These are phyloP conservation scores for Porphyrellus cyaneotinctus DNA, from an alignment of 768 basidiomycete species.

Conservation along the genomic window DNA sequence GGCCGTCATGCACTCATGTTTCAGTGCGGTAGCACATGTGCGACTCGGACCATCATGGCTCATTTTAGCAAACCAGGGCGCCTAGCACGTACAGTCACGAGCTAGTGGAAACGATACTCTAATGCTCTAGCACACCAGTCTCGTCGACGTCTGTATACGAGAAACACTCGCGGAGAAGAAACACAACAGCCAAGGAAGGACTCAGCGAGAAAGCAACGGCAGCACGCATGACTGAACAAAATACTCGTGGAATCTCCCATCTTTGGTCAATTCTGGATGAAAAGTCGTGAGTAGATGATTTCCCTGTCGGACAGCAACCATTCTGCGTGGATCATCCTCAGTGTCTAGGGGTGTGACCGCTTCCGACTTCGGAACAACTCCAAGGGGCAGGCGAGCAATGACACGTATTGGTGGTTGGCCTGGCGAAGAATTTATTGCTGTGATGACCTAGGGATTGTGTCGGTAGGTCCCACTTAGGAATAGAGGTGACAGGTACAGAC, in stretches of 20 bases:
- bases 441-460: conserved; percentile 51
- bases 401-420: conserved; percentile 60
- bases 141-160: too few relatives aligned
- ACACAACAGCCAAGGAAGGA: neutral
- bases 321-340: conserved; percentile 54
- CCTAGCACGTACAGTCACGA: too few relatives aligned
- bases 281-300: conserved; percentile 83
- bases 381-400: conserved; percentile 62
- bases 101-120: neutral
- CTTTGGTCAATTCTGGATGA: conserved; percentile 89
- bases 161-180: too few relatives aligned
- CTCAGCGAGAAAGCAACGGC: conserved; percentile 17
- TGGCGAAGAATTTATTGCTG: conserved; percentile 43
- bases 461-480: neutral
- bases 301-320: conserved; percentile 86
- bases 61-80: too few relatives aligned
- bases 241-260: conserved; percentile 87
- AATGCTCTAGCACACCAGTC: neutral
- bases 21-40: too few relatives aligned
- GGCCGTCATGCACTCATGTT: too few relatives aligned
- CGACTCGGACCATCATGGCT: too few relatives aligned
- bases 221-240: conserved; percentile 77
- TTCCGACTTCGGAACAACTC: conserved; percentile 42
- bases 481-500: conserved; percentile 37
- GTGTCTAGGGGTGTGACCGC: conserved; percentile 35